phyloP scores from a whole-genome alignment of 108 stramenopile genomes.

The Cyclotella kingstonii region DNA sequence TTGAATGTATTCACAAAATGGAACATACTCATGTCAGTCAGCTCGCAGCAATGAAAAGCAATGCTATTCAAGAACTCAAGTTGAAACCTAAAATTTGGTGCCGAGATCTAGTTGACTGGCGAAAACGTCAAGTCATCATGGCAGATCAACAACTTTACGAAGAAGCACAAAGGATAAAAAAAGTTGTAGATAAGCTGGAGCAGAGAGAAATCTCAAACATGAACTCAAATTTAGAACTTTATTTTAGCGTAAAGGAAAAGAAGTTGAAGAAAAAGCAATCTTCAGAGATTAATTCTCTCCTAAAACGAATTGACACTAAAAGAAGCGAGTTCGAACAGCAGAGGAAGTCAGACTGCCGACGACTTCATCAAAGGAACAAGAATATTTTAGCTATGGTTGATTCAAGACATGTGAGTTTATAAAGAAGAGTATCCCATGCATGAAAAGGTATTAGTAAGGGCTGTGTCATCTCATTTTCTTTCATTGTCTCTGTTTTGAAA shows the following conservation, averaged over 20 bases:
- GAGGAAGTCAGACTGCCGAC: neutral
- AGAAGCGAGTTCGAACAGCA: neutral
- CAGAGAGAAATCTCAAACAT: conserved; percentile 4
- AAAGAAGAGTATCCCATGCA: no score
- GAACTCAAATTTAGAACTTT: conserved; percentile 9
- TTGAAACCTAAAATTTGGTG: conserved; percentile 15
- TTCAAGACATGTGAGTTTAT: conserved; percentile 9
- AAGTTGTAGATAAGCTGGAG: conserved; percentile 10
- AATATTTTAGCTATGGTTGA: conserved; percentile 1
- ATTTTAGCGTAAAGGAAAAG: neutral
- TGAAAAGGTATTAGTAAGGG: no score
- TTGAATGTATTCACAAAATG: neutral
- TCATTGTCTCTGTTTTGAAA: no score
- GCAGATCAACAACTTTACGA: conserved; percentile 12
- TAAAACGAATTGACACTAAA: conserved; percentile 11
- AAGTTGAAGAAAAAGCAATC: conserved; percentile 6
- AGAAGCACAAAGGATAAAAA: conserved; percentile 18
- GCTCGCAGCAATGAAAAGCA: neutral
- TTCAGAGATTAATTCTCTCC: conserved; percentile 1
- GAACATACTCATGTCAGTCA: conserved; percentile 10
- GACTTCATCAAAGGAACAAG: conserved; percentile 10
- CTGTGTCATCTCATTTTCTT: no score
- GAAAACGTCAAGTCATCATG: conserved; percentile 6
- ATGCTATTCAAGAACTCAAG: neutral
- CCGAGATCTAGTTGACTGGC: conserved; percentile 8